A percentile compares a stretch with the other conserved stretches of the same genome.
Evolutionary conservation across 768 basidiomycete species (phyloP).

Genomic region (Dioszegia aurantiaca): DNA sequence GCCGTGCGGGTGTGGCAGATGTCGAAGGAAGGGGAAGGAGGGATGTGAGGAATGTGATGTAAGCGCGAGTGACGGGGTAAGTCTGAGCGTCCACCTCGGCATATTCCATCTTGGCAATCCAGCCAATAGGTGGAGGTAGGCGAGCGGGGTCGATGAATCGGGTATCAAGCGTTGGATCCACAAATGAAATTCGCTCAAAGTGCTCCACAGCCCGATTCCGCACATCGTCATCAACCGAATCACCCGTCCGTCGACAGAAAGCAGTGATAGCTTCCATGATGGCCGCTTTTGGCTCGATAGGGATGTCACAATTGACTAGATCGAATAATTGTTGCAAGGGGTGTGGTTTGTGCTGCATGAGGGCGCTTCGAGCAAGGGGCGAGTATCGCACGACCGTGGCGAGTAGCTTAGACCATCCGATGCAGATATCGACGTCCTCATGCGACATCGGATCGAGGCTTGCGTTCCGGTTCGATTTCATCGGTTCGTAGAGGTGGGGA

Average conservation of each 20-base stretch:
- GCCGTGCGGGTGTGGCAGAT: constrained; percentile 24
- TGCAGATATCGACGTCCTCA: constrained; percentile 32
- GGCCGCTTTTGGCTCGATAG: constrained; percentile 32
- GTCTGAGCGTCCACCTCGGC: constrained; percentile 72
- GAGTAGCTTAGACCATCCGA: constrained; percentile 40
- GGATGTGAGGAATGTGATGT: constrained; percentile 74
- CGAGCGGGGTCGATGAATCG: constrained; percentile 23
- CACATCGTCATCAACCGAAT: constrained; percentile 34
- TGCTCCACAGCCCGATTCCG: constrained; percentile 30
- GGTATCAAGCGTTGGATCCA: constrained; percentile 27
- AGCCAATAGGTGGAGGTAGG: constrained; percentile 36
- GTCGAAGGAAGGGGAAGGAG: constrained; percentile 60
- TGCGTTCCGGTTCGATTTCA: constrained; percentile 28
- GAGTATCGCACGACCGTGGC: constrained; percentile 38
- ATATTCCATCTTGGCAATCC: constrained; percentile 76
- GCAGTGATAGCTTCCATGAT: constrained; percentile 38
- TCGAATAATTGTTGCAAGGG: constrained; percentile 41
- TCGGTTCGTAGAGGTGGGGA: constrained; percentile 37
- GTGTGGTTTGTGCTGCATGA: constrained; percentile 37
- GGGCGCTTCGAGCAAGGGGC: constrained; percentile 27
- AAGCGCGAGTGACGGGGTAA: constrained; percentile 86
- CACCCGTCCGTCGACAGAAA: constrained; percentile 36
- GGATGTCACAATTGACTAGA: constrained; percentile 43
- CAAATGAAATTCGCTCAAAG: constrained; percentile 40
- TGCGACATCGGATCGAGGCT: constrained; percentile 31